Percentiles rank a stretch among this genome's conserved stretches.
Conservation (phyloP, 306 rosid species). For the Macrotyloma uniflorum region DNA sequence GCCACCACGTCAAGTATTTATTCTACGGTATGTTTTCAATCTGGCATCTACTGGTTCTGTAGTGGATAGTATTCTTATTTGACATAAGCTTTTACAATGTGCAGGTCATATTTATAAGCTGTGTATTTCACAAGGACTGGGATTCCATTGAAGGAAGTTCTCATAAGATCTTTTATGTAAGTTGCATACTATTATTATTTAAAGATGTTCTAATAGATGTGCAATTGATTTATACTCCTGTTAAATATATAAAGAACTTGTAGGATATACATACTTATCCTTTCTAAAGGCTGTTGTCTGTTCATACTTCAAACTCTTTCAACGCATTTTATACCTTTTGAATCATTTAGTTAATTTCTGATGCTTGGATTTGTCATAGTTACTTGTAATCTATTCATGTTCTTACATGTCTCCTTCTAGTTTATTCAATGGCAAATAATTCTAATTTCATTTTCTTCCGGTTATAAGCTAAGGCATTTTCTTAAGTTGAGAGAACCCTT, state of each 20-base stretch:
- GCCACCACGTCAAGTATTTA: conserved; percentile 62
- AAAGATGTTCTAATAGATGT: conserved; percentile 18
- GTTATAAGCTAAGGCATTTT: background rate
- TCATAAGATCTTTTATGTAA: conserved; percentile 68
- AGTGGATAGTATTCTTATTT: conserved; percentile 15
- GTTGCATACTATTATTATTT: conserved; percentile 34
- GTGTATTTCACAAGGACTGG: conserved; percentile 67
- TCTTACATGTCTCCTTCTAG: conserved; percentile 7
- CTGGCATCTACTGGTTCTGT: conserved; percentile 23
- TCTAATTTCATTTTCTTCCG: background rate
- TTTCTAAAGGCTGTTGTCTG: background rate
- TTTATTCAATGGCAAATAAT: background rate
- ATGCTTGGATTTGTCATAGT: conserved; percentile 15
- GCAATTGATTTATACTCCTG: background rate
- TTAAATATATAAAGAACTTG: conserved; percentile 1
- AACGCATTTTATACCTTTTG: background rate
- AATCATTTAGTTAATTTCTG: conserved; percentile 14
- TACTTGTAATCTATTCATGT: conserved; percentile 1
- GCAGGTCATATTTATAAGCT: conserved; percentile 62
- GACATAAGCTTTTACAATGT: conserved; percentile 30
- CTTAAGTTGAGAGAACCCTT: conserved; percentile 10
- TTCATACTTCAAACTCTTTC: conserved; percentile 7
- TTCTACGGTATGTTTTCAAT: conserved; percentile 60
- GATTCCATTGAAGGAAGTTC: conserved; percentile 38
- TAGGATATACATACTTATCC: background rate